phyloP scores from a whole-genome alignment of 2,329 filamentous ascomycete species.

The Clonostachys chloroleuca region DNA sequence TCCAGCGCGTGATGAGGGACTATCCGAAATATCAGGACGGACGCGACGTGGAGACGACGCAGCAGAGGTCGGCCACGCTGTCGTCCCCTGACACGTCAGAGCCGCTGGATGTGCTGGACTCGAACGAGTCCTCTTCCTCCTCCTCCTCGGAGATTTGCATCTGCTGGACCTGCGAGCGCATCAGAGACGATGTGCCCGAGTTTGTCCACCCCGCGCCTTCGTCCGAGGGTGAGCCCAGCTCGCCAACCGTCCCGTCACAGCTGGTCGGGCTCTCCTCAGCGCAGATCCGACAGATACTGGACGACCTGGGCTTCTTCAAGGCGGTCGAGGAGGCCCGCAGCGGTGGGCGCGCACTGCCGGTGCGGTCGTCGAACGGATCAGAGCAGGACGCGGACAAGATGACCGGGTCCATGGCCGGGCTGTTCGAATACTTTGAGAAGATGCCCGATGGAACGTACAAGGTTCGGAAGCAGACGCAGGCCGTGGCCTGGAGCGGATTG shows the following conservation, averaged over 20 bases:
- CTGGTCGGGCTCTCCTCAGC: not conserved
- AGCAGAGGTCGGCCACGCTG: too few relatives aligned
- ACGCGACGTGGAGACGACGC: not conserved
- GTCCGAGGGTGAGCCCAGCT: not conserved
- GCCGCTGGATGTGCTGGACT: not conserved
- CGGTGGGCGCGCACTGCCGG: not conserved
- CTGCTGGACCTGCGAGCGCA: not conserved
- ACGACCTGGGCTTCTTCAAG: not conserved
- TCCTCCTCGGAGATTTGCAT: not conserved
- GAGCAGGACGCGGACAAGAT: not conserved
- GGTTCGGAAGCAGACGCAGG: not conserved
- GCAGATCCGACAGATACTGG: not conserved
- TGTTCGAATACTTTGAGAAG: not conserved
- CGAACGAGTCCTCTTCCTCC: too few relatives aligned
- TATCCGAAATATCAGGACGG: not conserved
- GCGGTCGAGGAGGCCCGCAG: not conserved
- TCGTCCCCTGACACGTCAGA: not conserved
- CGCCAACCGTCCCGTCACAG: not conserved
- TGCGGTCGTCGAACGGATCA: not conserved
- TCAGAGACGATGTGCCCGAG: not conserved
- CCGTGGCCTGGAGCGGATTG: not conserved
- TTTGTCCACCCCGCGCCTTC: not conserved
- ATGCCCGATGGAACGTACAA: not conserved
- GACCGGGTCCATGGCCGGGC: not conserved
- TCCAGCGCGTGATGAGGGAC: not conserved